A percentile compares a stretch with the other conserved stretches of the same genome.
phyloP scores from a whole-genome alignment of 305 asterid species.

The Vinca major region DNA sequence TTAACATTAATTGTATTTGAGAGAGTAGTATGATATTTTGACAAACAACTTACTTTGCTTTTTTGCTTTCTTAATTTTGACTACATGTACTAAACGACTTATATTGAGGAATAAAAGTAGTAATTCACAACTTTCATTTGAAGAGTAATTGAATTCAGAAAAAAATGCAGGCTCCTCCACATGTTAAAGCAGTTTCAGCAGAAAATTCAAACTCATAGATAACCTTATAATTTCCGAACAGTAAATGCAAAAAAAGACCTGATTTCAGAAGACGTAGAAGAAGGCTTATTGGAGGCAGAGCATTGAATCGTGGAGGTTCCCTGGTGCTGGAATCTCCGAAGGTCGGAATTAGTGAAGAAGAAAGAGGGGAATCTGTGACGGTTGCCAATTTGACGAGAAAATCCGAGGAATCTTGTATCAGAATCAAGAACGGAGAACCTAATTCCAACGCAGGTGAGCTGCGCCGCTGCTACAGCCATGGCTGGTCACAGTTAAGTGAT shows the following conservation, averaged over 20 bases:
- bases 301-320: slow-evolving; percentile 6
- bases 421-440: slow-evolving; percentile 10
- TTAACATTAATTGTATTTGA: too few species aligned
- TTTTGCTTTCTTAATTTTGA: too few species aligned
- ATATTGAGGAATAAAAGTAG: not conserved
- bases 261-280: slow-evolving; percentile 22
- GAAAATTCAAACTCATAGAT: slow-evolving; percentile 2
- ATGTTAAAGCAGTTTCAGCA: not conserved
- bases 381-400: slow-evolving; percentile 18
- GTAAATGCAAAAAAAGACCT: slow-evolving; percentile 12
- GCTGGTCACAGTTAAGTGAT: not conserved
- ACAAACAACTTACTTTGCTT: too few species aligned
- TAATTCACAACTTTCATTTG: not conserved
- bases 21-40: too few species aligned
- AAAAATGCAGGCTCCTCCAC: not conserved
- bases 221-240: not conserved
- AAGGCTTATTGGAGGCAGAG: slow-evolving; percentile 21
- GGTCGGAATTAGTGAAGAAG: slow-evolving; percentile 3
- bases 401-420: slow-evolving; percentile 2
- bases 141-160: not conserved
- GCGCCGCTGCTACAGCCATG: slow-evolving; percentile 17
- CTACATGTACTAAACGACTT: too few species aligned
- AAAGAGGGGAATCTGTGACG: not conserved
- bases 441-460: slow-evolving; percentile 11
- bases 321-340: slow-evolving; percentile 6